These are phyloP conservation scores for Starmera quercuum DNA, from an alignment of 805 yeast genomes.

Conservation along the genomic window DNA sequence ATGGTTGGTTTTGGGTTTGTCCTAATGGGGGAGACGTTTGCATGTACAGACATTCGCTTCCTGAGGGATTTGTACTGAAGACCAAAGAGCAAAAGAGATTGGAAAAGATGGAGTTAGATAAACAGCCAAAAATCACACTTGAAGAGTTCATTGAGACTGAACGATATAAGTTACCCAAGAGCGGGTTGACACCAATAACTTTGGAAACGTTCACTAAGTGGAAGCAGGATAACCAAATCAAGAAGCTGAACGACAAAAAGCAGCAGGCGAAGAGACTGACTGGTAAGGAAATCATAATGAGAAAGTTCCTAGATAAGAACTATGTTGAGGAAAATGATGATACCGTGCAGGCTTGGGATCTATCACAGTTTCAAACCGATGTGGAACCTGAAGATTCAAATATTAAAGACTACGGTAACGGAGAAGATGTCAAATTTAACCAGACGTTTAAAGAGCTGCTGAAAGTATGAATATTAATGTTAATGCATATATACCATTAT, in stretches of 20 bases:
- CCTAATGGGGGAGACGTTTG: constrained; percentile 92
- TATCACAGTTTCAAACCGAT: constrained; percentile 31
- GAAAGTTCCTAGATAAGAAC: constrained; percentile 49
- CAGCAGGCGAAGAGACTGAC: constrained; percentile 42
- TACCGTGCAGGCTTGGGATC: constrained; percentile 30
- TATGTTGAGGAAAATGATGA: constrained; percentile 43
- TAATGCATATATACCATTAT: too few relatives aligned
- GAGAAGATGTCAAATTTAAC: constrained; percentile 30
- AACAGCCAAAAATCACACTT: constrained; percentile 82
- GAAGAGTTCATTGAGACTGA: constrained; percentile 96
- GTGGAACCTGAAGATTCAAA: constrained; percentile 29
- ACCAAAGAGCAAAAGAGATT: constrained; percentile 92
- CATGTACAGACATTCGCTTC: constrained; percentile 91
- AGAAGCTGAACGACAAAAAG: constrained; percentile 38
- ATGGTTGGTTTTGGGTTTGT: constrained; percentile 99
- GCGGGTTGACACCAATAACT: constrained; percentile 79
- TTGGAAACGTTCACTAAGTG: constrained; percentile 72
- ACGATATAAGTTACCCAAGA: constrained; percentile 70
- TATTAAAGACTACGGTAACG: constrained; percentile 73
- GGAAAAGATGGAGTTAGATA: constrained; percentile 78
- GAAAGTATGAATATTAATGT: background rate
- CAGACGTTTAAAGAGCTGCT: constrained; percentile 11
- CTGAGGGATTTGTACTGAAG: constrained; percentile 93
- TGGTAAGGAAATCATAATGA: constrained; percentile 64
- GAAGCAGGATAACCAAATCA: constrained; percentile 64